Evolutionary conservation across 2,329 filamentous ascomycete genomes (phyloP).

Genomic region (Verticillium longisporum): DNA sequence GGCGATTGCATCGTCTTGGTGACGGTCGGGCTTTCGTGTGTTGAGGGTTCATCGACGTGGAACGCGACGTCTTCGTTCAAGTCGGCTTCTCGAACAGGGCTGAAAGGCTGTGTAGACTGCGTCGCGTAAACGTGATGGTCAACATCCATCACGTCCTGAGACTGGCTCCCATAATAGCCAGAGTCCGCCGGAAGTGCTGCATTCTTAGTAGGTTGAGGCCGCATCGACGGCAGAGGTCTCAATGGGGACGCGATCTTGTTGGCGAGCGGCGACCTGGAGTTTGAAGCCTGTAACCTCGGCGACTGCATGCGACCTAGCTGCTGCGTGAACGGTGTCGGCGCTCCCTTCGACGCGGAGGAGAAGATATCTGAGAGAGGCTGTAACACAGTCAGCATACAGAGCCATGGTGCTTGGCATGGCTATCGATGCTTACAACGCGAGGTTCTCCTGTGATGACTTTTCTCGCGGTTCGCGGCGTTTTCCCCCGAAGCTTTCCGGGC

Average conservation of each 20-base stretch:
- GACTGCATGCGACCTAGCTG: constrained; percentile 42
- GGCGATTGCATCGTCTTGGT: constrained; percentile 18
- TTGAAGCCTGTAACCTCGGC: constrained; percentile 52
- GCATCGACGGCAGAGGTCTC: constrained; percentile 24
- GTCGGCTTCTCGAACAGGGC: constrained; percentile 6
- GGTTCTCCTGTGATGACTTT: constrained; percentile 52
- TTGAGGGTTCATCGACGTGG: constrained; percentile 8
- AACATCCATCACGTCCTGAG: constrained; percentile 41
- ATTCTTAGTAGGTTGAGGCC: constrained; percentile 20
- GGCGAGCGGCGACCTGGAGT: constrained; percentile 27
- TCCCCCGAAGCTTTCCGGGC: constrained; percentile 74
- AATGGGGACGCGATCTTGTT: constrained; percentile 25
- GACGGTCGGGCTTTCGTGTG: constrained; percentile 13
- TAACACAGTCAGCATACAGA: constrained; percentile 16
- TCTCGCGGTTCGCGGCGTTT: constrained; percentile 66
- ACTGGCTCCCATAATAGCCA: constrained; percentile 65
- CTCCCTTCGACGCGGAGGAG: constrained; percentile 46
- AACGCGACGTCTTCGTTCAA: constrained; percentile 10
- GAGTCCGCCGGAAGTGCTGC: constrained; percentile 49
- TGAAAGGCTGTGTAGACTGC: constrained; percentile 6
- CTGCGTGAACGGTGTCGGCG: constrained; percentile 47
- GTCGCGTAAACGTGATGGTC: constrained; percentile 18
- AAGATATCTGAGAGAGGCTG: constrained; percentile 57
- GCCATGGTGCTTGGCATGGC: neutral
- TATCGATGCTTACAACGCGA: constrained; percentile 51